A percentile compares a stretch with the other conserved stretches of the same genome.
Conservation (phyloP, 2,329 filamentous ascomycete genomes). For the Tolypocladium guangdongense region DNA sequence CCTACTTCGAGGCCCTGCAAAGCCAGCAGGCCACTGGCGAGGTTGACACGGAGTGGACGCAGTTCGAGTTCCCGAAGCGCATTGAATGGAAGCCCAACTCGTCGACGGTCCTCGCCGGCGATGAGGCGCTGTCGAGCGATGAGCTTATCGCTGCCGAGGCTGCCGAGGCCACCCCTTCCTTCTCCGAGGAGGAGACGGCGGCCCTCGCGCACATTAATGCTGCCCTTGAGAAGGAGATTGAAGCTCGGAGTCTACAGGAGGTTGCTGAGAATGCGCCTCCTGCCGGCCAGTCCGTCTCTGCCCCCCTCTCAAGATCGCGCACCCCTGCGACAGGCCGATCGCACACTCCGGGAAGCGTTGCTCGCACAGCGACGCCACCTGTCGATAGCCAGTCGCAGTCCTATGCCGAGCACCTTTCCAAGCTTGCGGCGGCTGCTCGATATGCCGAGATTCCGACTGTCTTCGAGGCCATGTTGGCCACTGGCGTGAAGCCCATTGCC, state of each 20-base stretch:
- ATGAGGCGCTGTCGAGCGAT: conserved; percentile 31
- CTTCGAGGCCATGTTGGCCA: conserved; percentile 81
- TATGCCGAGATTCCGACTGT: conserved; percentile 83
- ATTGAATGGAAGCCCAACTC: conserved; percentile 75
- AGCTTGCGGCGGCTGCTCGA: conserved; percentile 58
- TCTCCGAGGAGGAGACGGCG: conserved; percentile 39
- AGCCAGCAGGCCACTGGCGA: conserved; percentile 55
- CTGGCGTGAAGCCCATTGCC: conserved; percentile 69
- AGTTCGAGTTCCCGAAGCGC: conserved; percentile 78
- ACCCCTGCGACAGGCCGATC: conserved; percentile 31
- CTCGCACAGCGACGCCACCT: conserved; percentile 49
- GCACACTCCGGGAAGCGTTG: conserved; percentile 33
- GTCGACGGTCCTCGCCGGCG: conserved; percentile 46
- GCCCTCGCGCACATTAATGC: conserved; percentile 76
- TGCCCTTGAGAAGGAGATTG: conserved; percentile 69
- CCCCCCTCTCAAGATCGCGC: conserved; percentile 26
- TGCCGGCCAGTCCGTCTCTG: conserved; percentile 24
- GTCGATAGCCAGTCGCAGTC: conserved; percentile 53
- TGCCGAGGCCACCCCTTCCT: conserved; percentile 24
- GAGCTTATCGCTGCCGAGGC: conserved; percentile 22
- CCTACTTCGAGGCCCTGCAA: conserved; percentile 86
- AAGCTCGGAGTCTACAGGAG: conserved; percentile 36
- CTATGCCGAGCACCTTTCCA: conserved; percentile 69
- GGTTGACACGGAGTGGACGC: conserved; percentile 74
- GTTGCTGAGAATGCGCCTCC: conserved; percentile 30